Conservation (phyloP, 129 eudicot genomes). For the Scalesia atractyloides region DNA sequence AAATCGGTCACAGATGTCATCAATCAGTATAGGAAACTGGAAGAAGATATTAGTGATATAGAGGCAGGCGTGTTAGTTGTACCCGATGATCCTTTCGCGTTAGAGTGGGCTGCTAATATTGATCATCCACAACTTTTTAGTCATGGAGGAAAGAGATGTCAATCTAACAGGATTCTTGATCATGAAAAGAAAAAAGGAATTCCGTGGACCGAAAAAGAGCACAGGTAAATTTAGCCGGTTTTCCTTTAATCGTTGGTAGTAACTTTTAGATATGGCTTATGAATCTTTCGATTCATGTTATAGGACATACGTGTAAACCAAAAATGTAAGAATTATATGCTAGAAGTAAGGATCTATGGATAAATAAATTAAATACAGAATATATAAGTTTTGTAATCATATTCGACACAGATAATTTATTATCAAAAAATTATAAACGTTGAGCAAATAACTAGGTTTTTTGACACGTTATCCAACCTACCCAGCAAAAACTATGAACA, state of each 20-base stretch:
- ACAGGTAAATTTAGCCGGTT: conserved; percentile 48
- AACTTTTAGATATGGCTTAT: not conserved
- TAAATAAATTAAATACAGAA: not conserved
- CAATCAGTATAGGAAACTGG: conserved; percentile 68
- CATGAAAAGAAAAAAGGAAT: conserved; percentile 93
- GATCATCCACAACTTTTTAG: conserved; percentile 45
- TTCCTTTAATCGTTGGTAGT: not conserved
- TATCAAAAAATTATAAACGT: too few species aligned
- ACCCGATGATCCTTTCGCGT: conserved; percentile 46
- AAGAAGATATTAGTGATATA: conserved; percentile 73
- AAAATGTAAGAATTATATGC: too few species aligned
- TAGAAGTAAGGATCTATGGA: too few species aligned
- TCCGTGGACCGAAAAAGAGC: conserved; percentile 97
- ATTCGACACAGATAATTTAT: not conserved
- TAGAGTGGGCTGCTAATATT: conserved; percentile 54
- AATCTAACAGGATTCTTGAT: conserved; percentile 42
- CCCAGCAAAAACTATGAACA: not conserved
- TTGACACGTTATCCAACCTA: not conserved
- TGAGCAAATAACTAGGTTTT: too few species aligned
- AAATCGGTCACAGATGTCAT: conserved; percentile 67
- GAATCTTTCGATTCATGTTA: too few species aligned
- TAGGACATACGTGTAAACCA: too few species aligned
- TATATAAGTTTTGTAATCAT: not conserved
- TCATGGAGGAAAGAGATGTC: conserved; percentile 46
- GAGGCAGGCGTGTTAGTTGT: conserved; percentile 70